Percentiles rank a stretch among this genome's conserved stretches.
These are phyloP conservation scores for Ophiocordyceps sinensis DNA, from an alignment of 2,329 filamentous ascomycete genomes.

Conservation along the genomic window DNA sequence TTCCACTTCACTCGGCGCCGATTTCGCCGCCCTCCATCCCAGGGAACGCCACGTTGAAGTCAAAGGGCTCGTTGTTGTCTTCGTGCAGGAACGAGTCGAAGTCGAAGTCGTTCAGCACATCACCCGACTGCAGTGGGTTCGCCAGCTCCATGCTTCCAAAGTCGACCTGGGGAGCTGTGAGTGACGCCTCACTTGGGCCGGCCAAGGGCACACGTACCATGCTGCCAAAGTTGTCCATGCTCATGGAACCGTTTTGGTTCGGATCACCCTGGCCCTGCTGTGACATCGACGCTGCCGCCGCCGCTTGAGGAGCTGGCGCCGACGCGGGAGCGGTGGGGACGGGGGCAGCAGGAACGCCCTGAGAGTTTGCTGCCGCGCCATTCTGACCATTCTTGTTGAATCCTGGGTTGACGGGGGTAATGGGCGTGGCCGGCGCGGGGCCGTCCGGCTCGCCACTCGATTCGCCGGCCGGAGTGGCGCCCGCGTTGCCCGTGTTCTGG, in stretches of 20 bases:
- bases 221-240: conserved; percentile 26
- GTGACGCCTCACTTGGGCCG: neutral
- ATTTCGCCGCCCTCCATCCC: conserved; percentile 44
- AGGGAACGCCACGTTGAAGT: conserved; percentile 36
- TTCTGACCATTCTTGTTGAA: conserved; percentile 25
- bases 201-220: conserved; percentile 24
- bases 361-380: conserved; percentile 13
- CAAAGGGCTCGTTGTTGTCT: conserved; percentile 34
- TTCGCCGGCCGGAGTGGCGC: conserved; percentile 44
- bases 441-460: conserved; percentile 40
- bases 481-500: conserved; percentile 31
- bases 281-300: conserved; percentile 24
- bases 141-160: conserved; percentile 38
- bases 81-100: conserved; percentile 53
- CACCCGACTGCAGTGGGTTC: conserved; percentile 35
- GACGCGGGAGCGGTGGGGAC: conserved; percentile 16
- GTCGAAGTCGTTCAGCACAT: conserved; percentile 53
- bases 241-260: conserved; percentile 27
- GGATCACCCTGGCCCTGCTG: conserved; percentile 31
- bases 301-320: conserved; percentile 20
- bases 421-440: conserved; percentile 48
- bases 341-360: conserved; percentile 8
- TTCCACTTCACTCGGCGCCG: conserved; percentile 33
- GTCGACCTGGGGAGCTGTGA: conserved; percentile 19
- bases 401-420: conserved; percentile 40